phyloP scores from a whole-genome alignment of 2,329 filamentous ascomycete species.

The Fusarium neocosmosporiellum region DNA sequence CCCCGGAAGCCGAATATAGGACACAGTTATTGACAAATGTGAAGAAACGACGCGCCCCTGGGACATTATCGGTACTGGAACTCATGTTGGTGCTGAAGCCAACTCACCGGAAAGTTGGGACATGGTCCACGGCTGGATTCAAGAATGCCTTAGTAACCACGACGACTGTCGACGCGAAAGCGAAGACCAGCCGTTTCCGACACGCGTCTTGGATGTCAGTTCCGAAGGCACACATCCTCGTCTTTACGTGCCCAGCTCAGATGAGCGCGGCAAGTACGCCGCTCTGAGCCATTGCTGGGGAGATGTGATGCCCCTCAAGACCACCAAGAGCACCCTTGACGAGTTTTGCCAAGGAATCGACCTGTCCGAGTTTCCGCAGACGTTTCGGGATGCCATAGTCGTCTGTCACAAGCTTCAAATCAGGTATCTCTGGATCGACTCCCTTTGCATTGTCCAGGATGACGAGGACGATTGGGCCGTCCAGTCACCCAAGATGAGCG shows the following conservation, averaged over 20 bases:
- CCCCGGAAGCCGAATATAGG: neutral
- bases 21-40: neutral
- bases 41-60: neutral
- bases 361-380: neutral
- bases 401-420: neutral
- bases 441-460: neutral
- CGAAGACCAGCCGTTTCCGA: neutral
- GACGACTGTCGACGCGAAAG: neutral
- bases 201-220: neutral
- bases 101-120: neutral
- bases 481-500: neutral
- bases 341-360: neutral
- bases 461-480: neutral
- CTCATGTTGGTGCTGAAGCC: neutral
- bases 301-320: neutral
- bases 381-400: neutral
- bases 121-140: neutral
- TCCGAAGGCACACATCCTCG: neutral
- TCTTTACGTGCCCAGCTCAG: neutral
- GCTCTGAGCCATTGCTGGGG: neutral
- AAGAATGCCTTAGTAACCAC: neutral
- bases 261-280: neutral
- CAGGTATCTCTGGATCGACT: neutral
- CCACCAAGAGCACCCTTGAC: neutral
- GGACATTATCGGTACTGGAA: neutral